These are phyloP conservation scores for Drechmeria coniospora DNA, from an alignment of 2,329 filamentous ascomycete species.

Conservation along the genomic window DNA sequence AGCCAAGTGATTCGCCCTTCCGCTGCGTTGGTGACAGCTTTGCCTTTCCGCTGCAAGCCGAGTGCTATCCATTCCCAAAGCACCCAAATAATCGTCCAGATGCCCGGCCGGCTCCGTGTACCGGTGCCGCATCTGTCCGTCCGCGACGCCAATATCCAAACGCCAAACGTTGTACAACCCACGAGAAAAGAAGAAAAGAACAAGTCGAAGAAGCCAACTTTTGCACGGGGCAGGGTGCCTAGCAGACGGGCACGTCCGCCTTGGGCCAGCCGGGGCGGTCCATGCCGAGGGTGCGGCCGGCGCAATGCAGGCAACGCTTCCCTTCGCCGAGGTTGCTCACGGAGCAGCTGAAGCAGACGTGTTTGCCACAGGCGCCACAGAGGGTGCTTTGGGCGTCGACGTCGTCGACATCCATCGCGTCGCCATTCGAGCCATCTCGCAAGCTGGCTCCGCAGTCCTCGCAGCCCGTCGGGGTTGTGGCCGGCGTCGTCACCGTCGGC, in stretches of 20 bases:
- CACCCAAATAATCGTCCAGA: no score
- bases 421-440: slow-evolving; percentile 6
- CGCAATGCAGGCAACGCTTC: slow-evolving; percentile 37
- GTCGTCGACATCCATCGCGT: slow-evolving; percentile 25
- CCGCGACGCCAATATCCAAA: neutral
- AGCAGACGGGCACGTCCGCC: slow-evolving; percentile 10
- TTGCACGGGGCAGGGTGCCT: neutral
- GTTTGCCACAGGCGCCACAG: slow-evolving; percentile 36
- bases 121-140: no score
- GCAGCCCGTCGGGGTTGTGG: slow-evolving; percentile 23
- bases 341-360: slow-evolving; percentile 44
- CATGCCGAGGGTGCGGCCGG: slow-evolving; percentile 18
- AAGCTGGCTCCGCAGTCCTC: slow-evolving; percentile 35
- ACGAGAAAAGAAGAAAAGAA: slow-evolving; percentile 3
- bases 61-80: no score
- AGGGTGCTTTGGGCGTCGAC: slow-evolving; percentile 12
- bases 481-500: slow-evolving; percentile 8
- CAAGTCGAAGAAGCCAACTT: neutral
- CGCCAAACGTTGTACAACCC: neutral
- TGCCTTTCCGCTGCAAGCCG: no score
- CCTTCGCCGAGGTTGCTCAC: slow-evolving; percentile 41
- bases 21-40: no score
- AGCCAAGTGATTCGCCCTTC: no score
- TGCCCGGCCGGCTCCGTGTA: no score
- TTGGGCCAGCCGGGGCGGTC: slow-evolving; percentile 8